phyloP scores from a whole-genome alignment of 1,284 basidiomycete species.

The Papiliotrema fonsecae region DNA sequence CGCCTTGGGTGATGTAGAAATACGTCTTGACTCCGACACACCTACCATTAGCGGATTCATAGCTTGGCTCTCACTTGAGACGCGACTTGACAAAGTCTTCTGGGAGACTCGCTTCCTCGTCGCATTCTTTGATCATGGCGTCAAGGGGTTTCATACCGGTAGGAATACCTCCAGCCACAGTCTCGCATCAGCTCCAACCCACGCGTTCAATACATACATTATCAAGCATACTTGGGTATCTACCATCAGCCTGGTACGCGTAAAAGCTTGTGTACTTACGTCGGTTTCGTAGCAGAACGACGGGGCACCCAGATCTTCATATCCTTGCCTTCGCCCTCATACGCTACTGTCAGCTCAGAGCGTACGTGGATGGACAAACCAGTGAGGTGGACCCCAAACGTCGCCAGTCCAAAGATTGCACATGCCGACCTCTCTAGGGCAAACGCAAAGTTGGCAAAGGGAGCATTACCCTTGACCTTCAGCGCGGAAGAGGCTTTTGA shows the following conservation, averaged over 20 bases:
- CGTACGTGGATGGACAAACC: conserved; percentile 15
- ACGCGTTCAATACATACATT: conserved; percentile 41
- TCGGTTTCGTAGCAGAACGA: conserved; percentile 78
- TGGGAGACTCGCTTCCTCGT: conserved; percentile 81
- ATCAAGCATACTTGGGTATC: conserved; percentile 58
- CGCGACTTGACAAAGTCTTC: conserved; percentile 59
- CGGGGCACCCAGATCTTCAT: conserved; percentile 81
- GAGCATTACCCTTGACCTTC: conserved; percentile 32
- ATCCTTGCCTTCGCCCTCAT: conserved; percentile 41
- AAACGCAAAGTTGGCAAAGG: conserved; percentile 64
- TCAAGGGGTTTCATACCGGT: conserved; percentile 70
- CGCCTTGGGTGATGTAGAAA: conserved; percentile 59
- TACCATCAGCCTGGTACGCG: conserved; percentile 31
- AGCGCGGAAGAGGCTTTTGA: conserved; percentile 55
- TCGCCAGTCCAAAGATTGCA: conserved; percentile 79
- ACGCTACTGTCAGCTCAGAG: conserved; percentile 20
- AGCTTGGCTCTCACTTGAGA: conserved; percentile 56
- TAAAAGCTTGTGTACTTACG: conserved; percentile 54
- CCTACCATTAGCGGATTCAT: conserved; percentile 8
- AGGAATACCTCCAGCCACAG: conserved; percentile 55
- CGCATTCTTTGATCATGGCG: conserved; percentile 82
- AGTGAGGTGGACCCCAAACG: conserved; percentile 57
- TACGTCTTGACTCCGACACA: conserved; percentile 47
- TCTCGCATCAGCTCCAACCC: conserved; percentile 16
- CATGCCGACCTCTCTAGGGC: conserved; percentile 78